Evolutionary conservation across 2,329 filamentous ascomycete genomes (phyloP).

Genomic region (Talaromyces sp.): DNA sequence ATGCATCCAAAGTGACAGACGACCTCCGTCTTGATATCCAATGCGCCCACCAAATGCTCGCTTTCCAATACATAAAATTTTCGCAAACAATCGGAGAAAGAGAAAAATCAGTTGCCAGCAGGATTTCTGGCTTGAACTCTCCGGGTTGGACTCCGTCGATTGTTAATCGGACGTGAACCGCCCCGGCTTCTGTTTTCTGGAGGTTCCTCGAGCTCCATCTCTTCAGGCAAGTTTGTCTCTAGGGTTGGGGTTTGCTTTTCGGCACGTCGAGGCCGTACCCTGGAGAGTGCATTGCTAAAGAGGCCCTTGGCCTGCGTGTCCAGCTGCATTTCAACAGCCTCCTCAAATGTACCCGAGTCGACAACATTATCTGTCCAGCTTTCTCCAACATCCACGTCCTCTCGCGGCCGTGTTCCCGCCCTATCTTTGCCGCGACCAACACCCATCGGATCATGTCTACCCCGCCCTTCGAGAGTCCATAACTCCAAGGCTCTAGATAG

Average conservation of each 20-base stretch:
- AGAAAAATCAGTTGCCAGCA: constrained; percentile 1
- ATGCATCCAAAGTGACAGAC: neutral
- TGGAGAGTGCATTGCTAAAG: constrained; percentile 33
- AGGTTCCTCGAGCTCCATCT: constrained; percentile 20
- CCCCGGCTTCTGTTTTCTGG: constrained; percentile 19
- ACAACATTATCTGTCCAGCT: constrained; percentile 35
- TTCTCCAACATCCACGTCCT: constrained; percentile 21
- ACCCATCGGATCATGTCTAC: constrained; percentile 17
- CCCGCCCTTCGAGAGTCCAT: constrained; percentile 38
- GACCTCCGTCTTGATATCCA: constrained; percentile 2
- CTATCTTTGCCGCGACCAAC: constrained; percentile 15
- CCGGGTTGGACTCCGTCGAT: constrained; percentile 14
- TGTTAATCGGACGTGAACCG: constrained; percentile 11
- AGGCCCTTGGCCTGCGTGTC: constrained; percentile 40
- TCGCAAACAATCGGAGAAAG: neutral
- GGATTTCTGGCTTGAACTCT: constrained; percentile 9
- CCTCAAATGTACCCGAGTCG: constrained; percentile 24
- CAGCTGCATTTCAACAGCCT: constrained; percentile 36
- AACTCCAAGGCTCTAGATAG: constrained; percentile 42
- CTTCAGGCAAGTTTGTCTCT: constrained; percentile 10
- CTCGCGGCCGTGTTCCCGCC: constrained; percentile 22
- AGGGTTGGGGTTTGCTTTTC: constrained; percentile 9
- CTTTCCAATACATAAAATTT: constrained; percentile 9
- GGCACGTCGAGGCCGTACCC: constrained; percentile 21
- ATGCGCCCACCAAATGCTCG: constrained; percentile 9